These are phyloP conservation scores for Fusarium sp. DNA, from an alignment of 2,329 filamentous ascomycete genomes.

Conservation along the genomic window DNA sequence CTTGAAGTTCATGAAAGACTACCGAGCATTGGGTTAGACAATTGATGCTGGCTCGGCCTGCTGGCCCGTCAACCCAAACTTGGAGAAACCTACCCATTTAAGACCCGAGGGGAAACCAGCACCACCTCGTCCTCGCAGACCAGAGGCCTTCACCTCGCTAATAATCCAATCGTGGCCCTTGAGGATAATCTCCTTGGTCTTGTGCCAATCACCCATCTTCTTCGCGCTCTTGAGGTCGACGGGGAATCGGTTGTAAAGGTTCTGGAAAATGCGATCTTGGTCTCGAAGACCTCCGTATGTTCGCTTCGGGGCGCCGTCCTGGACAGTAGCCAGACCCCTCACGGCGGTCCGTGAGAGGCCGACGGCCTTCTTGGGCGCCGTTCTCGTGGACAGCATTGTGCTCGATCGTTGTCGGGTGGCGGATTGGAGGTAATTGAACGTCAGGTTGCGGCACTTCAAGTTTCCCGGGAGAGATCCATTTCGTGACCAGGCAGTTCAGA, in stretches of 20 bases:
- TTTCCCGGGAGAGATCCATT: conserved; percentile 52
- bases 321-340: conserved; percentile 85
- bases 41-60: conserved; percentile 42
- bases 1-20: conserved; percentile 99
- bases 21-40: conserved; percentile 41
- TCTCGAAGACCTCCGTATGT: conserved; percentile 91
- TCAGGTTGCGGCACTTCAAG: conserved; percentile 57
- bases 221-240: conserved; percentile 92
- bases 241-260: conserved; percentile 94
- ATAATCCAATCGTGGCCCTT: conserved; percentile 99
- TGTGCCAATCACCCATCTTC: conserved; percentile 99
- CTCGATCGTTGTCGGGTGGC: conserved; percentile 53
- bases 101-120: conserved; percentile 97
- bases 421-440: conserved; percentile 51
- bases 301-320: conserved; percentile 79
- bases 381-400: conserved; percentile 63
- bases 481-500: conserved; percentile 52
- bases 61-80: conserved; percentile 23
- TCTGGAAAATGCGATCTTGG: conserved; percentile 99
- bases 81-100: conserved; percentile 86
- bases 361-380: conserved; percentile 58
- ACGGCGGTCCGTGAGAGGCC: conserved; percentile 61
- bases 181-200: conserved; percentile 97
- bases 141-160: conserved; percentile 95
- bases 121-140: conserved; percentile 94